Evolutionary conservation across 345 rosid genomes (phyloP).

Genomic region (Triadica sebifera): DNA sequence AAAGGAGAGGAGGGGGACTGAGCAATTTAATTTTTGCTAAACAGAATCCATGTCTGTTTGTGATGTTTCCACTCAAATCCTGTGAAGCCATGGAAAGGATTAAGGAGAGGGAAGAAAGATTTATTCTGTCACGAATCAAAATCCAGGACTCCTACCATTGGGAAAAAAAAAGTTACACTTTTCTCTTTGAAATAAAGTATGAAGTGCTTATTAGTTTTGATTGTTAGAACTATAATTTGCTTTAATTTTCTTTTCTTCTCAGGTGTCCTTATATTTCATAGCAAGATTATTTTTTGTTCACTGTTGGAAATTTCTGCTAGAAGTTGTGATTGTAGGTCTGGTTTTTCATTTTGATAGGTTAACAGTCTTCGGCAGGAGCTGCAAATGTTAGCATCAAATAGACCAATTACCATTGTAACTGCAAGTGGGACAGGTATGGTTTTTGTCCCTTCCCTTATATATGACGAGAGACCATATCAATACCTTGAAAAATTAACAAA

Average conservation of each 20-base stretch:
- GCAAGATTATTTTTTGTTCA: not conserved
- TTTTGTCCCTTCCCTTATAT: conserved; percentile 14
- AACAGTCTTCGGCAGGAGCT: conserved; percentile 68
- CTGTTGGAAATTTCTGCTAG: conserved; percentile 8
- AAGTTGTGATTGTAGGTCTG: not conserved
- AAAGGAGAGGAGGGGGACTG: not conserved
- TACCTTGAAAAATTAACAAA: not conserved
- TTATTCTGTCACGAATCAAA: not conserved
- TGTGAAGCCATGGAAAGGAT: not conserved
- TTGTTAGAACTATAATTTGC: not conserved
- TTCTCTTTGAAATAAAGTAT: not conserved
- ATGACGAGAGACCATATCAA: not conserved
- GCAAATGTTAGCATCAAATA: conserved; percentile 50
- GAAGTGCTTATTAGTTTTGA: conserved; percentile 4
- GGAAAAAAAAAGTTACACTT: not conserved
- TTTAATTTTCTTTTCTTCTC: conserved; percentile 1
- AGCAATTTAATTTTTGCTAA: not conserved
- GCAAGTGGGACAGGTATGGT: conserved; percentile 60
- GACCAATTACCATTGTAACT: conserved; percentile 72
- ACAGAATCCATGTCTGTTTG: not conserved
- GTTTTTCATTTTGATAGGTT: conserved; percentile 49
- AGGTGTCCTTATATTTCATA: conserved; percentile 1
- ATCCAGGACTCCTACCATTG: not conserved
- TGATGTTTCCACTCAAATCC: not conserved
- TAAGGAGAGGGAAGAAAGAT: not conserved